These are phyloP conservation scores for Diplotaxis tenuifolia DNA, from an alignment of 345 rosid genomes.

Conservation along the genomic window DNA sequence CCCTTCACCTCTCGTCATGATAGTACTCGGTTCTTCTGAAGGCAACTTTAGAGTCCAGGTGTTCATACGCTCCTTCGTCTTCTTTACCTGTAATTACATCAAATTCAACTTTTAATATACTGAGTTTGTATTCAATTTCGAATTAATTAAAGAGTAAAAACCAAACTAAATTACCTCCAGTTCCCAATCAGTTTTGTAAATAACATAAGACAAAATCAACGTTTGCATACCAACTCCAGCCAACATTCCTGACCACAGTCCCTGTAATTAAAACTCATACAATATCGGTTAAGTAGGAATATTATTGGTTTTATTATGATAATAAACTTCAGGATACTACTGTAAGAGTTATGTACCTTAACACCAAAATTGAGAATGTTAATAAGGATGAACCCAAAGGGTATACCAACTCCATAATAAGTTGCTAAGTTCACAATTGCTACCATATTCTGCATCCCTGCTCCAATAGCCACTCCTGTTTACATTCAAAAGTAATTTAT, in stretches of 20 bases:
- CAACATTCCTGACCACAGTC: conserved; percentile 49
- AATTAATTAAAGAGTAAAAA: background rate
- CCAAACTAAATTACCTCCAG: conserved; percentile 31
- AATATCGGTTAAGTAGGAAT: background rate
- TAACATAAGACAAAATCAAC: conserved; percentile 31
- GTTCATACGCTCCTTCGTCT: conserved; percentile 35
- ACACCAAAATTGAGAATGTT: conserved; percentile 38
- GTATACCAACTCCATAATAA: conserved; percentile 51
- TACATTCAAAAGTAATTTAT: background rate
- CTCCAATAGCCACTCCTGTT: conserved; percentile 54
- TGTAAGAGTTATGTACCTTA: conserved; percentile 32
- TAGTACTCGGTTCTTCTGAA: background rate
- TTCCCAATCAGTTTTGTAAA: conserved; percentile 52
- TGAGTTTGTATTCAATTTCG: background rate
- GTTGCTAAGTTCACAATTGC: conserved; percentile 49
- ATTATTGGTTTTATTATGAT: background rate
- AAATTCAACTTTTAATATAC: background rate
- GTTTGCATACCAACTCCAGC: conserved; percentile 42
- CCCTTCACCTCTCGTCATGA: conserved; percentile 14
- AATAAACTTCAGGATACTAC: background rate
- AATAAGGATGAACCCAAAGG: conserved; percentile 39
- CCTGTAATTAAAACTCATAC: conserved; percentile 31
- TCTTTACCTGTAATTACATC: conserved; percentile 25
- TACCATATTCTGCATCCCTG: conserved; percentile 47
- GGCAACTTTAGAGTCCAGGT: conserved; percentile 28